Evolutionary conservation across 805 yeast genomes (phyloP).

Genomic region (Scheffersomyces ergatensis): DNA sequence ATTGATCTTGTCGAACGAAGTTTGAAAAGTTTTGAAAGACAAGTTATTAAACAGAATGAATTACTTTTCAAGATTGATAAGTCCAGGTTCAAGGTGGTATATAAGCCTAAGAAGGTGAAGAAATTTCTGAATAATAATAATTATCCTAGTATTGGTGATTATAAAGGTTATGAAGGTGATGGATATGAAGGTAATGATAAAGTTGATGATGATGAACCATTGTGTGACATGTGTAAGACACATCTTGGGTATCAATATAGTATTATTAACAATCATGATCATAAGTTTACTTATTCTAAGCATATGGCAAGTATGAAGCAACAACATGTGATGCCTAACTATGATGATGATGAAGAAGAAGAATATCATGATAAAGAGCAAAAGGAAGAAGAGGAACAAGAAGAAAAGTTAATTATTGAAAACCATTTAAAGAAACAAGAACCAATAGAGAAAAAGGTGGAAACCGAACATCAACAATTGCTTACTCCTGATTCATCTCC

Average conservation of each 20-base stretch:
- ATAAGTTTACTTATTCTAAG: constrained; percentile 4
- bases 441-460: constrained; percentile 1
- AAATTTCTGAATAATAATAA: constrained; percentile 3
- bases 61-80: constrained; percentile 15
- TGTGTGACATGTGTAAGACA: constrained; percentile 51
- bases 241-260: constrained; percentile 48
- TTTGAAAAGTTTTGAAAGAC: constrained; percentile 25
- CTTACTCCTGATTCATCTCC: constrained; percentile 41
- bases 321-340: constrained; percentile 1
- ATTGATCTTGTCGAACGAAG: constrained; percentile 21
- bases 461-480: constrained; percentile 17
- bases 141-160: too few relatives aligned
- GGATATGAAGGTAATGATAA: constrained; percentile 15
- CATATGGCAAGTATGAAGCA: too few relatives aligned
- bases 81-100: constrained; percentile 9
- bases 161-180: constrained; percentile 5
- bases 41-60: constrained; percentile 15
- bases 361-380: constrained; percentile 1
- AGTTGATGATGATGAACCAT: constrained; percentile 43
- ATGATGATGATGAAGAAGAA: not conserved
- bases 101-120: constrained; percentile 8
- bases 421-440: not conserved
- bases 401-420: constrained; percentile 1
- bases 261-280: constrained; percentile 25
- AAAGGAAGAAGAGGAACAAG: constrained; percentile 2